Conservation (phyloP, 1,284 basidiomycete species). For the Nidula niveotomentosa region DNA sequence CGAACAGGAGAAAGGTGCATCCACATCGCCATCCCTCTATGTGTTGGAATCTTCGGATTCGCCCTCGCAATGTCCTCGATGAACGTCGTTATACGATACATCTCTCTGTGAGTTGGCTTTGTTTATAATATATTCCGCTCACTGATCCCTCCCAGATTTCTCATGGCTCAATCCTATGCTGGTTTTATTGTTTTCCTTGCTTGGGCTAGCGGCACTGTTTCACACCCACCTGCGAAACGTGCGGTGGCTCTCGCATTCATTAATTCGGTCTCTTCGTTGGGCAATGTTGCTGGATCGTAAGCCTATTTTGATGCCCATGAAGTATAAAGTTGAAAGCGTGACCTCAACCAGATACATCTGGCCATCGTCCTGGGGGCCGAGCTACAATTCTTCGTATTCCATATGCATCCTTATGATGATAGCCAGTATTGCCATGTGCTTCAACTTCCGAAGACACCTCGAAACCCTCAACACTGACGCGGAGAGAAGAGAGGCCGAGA, state of each 20-base stretch:
- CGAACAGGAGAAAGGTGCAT: slow-evolving; percentile 62
- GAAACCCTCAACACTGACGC: slow-evolving; percentile 42
- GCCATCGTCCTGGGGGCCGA: slow-evolving; percentile 40
- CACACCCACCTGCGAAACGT: slow-evolving; percentile 69
- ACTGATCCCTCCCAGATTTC: slow-evolving; percentile 44
- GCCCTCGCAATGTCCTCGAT: slow-evolving; percentile 70
- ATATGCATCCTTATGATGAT: slow-evolving; percentile 36
- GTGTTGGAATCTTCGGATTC: slow-evolving; percentile 71
- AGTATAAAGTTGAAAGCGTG: neutral
- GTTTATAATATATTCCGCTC: slow-evolving; percentile 1
- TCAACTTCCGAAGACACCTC: slow-evolving; percentile 52
- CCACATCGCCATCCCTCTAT: slow-evolving; percentile 56
- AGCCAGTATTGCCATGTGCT: slow-evolving; percentile 51
- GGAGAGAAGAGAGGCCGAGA: slow-evolving; percentile 41
- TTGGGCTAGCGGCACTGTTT: slow-evolving; percentile 72
- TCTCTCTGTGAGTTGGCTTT: slow-evolving; percentile 55
- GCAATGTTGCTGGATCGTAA: slow-evolving; percentile 76
- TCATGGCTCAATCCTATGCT: slow-evolving; percentile 76
- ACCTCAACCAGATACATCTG: slow-evolving; percentile 36
- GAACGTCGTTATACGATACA: slow-evolving; percentile 66
- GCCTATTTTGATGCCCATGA: slow-evolving; percentile 21
- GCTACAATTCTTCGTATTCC: slow-evolving; percentile 35
- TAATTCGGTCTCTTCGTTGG: slow-evolving; percentile 72
- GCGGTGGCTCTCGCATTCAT: slow-evolving; percentile 77
- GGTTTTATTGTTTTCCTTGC: slow-evolving; percentile 70